These are phyloP conservation scores for Zygotorulaspora florentina DNA, from an alignment of 805 yeast genomes.

Conservation along the genomic window DNA sequence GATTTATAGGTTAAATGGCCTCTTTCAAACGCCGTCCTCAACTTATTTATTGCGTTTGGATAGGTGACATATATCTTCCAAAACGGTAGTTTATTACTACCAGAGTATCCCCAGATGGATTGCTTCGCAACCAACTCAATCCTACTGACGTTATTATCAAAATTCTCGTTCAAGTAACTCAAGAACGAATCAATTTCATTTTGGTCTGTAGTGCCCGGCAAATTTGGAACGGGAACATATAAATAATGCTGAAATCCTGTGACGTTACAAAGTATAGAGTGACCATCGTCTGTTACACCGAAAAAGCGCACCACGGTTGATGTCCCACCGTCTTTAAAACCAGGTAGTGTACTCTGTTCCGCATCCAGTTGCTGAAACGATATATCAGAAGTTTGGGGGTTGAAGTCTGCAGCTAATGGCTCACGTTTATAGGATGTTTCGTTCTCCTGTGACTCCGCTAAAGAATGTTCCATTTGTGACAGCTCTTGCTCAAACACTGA, in stretches of 20 bases:
- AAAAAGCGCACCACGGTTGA: constrained; percentile 73
- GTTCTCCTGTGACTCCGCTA: constrained; percentile 23
- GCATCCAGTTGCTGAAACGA: constrained; percentile 92
- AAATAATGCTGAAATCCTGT: constrained; percentile 86
- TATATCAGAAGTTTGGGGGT: constrained; percentile 48
- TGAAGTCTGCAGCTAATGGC: constrained; percentile 45
- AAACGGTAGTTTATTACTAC: constrained; percentile 72
- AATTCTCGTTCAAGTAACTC: constrained; percentile 42
- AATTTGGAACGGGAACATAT: constrained; percentile 83
- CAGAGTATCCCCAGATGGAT: constrained; percentile 90
- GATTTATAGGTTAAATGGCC: constrained; percentile 67
- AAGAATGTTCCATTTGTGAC: constrained; percentile 31
- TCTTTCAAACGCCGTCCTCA: constrained; percentile 79
- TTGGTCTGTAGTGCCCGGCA: constrained; percentile 39
- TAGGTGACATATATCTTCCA: constrained; percentile 66
- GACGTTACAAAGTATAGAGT: constrained; percentile 86
- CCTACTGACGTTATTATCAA: constrained; percentile 55
- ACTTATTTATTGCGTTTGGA: constrained; percentile 59
- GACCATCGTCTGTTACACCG: constrained; percentile 86
- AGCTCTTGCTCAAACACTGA: constrained; percentile 32
- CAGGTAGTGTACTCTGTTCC: constrained; percentile 64
- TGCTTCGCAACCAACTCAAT: constrained; percentile 70
- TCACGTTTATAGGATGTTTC: constrained; percentile 53
- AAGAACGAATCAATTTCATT: constrained; percentile 40
- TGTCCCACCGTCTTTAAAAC: constrained; percentile 27